Evolutionary conservation across 2,329 filamentous ascomycete species (phyloP).

Genomic region (Scopulariopsis brevicaulis): DNA sequence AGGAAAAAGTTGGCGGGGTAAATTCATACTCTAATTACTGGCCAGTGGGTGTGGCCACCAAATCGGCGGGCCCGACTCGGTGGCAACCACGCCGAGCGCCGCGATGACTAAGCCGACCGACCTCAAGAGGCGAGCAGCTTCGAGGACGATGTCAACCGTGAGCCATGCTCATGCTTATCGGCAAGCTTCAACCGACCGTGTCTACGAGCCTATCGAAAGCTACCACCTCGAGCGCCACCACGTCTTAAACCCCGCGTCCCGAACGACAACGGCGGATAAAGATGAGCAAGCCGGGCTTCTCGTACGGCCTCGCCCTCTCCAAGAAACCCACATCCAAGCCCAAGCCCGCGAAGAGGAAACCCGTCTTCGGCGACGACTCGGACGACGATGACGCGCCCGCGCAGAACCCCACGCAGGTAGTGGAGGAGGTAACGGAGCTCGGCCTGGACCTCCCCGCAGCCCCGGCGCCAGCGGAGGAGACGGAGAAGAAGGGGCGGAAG

Average conservation of each 20-base stretch:
- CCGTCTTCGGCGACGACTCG: constrained; percentile 47
- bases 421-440: constrained; percentile 54
- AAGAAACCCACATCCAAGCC: constrained; percentile 46
- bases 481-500: constrained; percentile 13
- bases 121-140: background rate
- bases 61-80: background rate
- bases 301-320: constrained; percentile 46
- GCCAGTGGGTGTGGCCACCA: background rate
- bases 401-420: constrained; percentile 18
- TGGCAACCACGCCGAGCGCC: background rate
- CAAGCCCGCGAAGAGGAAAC: constrained; percentile 36
- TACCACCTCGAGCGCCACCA: background rate
- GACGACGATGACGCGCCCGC: constrained; percentile 39
- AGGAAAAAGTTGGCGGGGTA: background rate
- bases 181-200: background rate
- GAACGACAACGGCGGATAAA: background rate
- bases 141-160: background rate
- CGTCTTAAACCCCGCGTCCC: background rate
- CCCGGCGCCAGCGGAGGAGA: constrained; percentile 10
- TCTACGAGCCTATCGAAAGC: background rate
- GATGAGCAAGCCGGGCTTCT: constrained; percentile 37
- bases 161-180: background rate
- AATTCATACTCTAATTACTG: background rate
- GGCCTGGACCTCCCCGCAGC: constrained; percentile 23
- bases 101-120: background rate